Evolutionary conservation across 2,329 filamentous ascomycete genomes (phyloP), one percentile per base, ranked within the genome.

Genomic region (Aureobasidium subglaciale): DNA sequence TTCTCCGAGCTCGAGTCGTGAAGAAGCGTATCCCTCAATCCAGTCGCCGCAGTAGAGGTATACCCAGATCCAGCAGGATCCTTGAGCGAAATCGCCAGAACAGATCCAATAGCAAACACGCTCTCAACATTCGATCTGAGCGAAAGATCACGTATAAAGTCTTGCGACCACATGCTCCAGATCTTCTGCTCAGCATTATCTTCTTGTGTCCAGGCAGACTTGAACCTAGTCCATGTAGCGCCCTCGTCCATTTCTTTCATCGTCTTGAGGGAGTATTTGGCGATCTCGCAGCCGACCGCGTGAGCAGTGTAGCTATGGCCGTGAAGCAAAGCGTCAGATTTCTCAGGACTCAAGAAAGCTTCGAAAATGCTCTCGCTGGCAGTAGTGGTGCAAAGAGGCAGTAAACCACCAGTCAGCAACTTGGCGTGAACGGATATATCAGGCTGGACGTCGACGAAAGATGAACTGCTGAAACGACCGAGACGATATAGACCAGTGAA

Each of bases 261-360:
- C 35, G 76, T 75, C 8, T 70, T 67, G 8, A 95, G 67, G 1
- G 83, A 84, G 49, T 82, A 80, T n/a, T 86, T 75, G 0, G 86
- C 90, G 0, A 95, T 87, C 41, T 86, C 81, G 63, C 88, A 95
- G 0, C 89, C 90, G 1, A 93, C 80, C 0, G 90, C 79, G 68
- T 95, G 88, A 0, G 89, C 89, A 0, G 89, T 95, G 70, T 95
- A 95, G 67, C 87, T 92, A 67, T 95, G 89, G 0, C 89, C 89
- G 62, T 95, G 90, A 3, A 95, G 73, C 5, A 95, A 71, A 0
- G 89, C 89, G 61, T 92, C 87, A 0, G 81, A 83, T 71, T 93
- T 95, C 46, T 89, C 83, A 1, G 80, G 75, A 52, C 85, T 84
- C 11, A 81, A 73, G 65, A 95, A 95, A 0, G 82, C 81, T 1